Conservation (phyloP, 441 rosid genomes). For the Erysimum cheiri region DNA sequence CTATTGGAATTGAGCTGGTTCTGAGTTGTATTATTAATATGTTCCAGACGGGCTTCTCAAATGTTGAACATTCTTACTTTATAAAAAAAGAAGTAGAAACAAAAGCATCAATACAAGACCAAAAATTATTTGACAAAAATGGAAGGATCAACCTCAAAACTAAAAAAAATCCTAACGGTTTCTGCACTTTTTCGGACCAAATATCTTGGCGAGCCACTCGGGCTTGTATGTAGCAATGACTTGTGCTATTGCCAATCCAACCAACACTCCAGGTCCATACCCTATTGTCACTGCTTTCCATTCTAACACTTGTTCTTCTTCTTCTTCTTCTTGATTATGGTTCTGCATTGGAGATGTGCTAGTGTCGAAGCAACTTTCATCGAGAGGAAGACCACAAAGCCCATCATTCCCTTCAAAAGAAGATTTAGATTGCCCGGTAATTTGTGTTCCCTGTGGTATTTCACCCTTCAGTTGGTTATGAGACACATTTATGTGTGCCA, state of each 20-base stretch:
- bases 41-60: no score
- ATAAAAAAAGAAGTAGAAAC: no score
- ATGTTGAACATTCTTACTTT: no score
- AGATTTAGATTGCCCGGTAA: conserved; percentile 6
- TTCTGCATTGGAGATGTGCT: neutral
- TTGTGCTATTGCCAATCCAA: conserved; percentile 21
- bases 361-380: conserved; percentile 19
- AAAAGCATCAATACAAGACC: neutral
- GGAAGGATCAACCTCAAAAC: no score
- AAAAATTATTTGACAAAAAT: no score
- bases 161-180: neutral
- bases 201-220: neutral
- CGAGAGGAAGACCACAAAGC: conserved; percentile 25
- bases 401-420: conserved; percentile 26
- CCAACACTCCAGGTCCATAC: conserved; percentile 1
- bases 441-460: conserved; percentile 33
- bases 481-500: conserved; percentile 18
- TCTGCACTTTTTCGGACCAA: neutral
- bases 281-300: conserved; percentile 32
- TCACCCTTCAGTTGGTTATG: conserved; percentile 14
- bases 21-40: no score
- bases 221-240: conserved; percentile 8
- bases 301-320: neutral
- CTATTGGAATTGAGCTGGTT: no score
- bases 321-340: neutral